Conservation (phyloP, 345 rosid species). For the Garcia nutans region DNA sequence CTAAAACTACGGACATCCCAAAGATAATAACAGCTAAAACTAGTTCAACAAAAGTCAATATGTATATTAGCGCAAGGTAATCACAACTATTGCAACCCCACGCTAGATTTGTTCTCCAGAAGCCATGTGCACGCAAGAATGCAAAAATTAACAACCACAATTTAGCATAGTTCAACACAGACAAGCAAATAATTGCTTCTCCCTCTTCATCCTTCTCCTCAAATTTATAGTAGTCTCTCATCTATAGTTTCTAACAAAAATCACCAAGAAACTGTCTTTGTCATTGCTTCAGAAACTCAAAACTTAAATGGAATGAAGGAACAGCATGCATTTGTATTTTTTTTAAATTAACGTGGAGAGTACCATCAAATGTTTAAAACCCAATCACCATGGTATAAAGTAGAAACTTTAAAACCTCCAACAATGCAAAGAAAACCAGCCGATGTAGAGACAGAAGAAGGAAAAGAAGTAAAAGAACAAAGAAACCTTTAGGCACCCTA, state of each 20-base stretch:
- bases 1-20: background rate
- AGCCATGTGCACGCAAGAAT: background rate
- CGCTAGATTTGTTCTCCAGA: background rate
- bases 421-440: background rate
- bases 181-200: background rate
- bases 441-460: background rate
- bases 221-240: background rate
- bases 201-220: background rate
- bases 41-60: no score
- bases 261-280: background rate
- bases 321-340: background rate
- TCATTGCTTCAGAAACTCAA: background rate
- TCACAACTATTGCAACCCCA: background rate
- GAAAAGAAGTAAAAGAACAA: background rate
- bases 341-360: background rate
- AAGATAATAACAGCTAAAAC: background rate
- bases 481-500: background rate
- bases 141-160: background rate
- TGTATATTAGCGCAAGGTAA: background rate
- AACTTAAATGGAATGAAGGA: background rate
- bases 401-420: background rate
- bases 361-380: background rate
- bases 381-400: background rate
- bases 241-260: background rate
- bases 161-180: background rate